Base-by-base conservation (phyloP, 495 filamentous ascomycete genomes). In the Podospora australis region DNA sequence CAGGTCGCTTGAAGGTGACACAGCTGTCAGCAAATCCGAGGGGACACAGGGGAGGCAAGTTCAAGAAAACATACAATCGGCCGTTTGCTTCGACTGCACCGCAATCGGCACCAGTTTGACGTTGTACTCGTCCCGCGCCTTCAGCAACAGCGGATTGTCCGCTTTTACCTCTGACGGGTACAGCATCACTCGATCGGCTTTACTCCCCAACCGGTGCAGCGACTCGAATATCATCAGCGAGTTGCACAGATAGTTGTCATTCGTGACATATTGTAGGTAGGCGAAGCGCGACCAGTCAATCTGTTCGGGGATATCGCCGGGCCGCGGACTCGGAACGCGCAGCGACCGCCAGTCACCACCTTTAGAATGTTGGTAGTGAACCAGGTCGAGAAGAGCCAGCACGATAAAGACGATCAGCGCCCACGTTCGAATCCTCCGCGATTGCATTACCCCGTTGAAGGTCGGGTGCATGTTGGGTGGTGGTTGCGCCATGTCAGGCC, bases 161-260 rank as follows among this genome's bases (percentile, higher is more conserved):
- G 72, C 70, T 70, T 62, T 77, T 78, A 85, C 51, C 59, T 56
- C 46, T 67, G 62, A 11, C 7, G 83, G 83, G 54, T 87, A 88
- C 58, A 88, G 73, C 55, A 90, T 68, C 10, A 88, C 60, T 4
- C 78, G 75, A 25, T 84, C 78, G 2, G 86, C 82, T 49, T 77
- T 75, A 53, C 77, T 83, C 10, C 75, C 80, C 0, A 83, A 63
- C 22, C 75, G 70, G 20, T 80, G 56, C 40, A 89, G 52, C 14
- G 74, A 69, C 54, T 84, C 83, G 51, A 90, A 82, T 5, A 89
- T 69, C 84, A 90, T 85, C 44, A 90, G 60, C 2, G 80, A 78
- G 58, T 88, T 88, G 66, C 86, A 90, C 2, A 90, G 74, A 60
- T 87, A 84, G 3, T 77, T 69, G 45, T 71, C 73, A 32, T 75